Percentiles rank a stretch among this genome's conserved stretches.
Evolutionary conservation across 257 asterid genomes (phyloP).

Genomic region (Gentiana dahurica): DNA sequence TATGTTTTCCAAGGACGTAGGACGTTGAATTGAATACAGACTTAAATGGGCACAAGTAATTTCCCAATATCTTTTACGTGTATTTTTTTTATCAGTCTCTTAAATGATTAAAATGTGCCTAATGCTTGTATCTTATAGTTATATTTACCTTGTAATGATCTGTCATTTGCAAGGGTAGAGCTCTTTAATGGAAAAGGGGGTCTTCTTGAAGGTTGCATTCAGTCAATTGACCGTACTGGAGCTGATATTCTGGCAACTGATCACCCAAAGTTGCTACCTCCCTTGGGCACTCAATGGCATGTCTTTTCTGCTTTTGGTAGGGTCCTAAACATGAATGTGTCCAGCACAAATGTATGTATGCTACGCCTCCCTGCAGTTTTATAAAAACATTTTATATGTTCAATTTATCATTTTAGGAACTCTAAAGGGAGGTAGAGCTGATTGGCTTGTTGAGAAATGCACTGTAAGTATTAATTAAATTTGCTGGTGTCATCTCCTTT

Average conservation of each 20-base stretch:
- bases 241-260: slow-evolving; percentile 60
- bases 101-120: background rate
- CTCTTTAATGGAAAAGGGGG: slow-evolving; percentile 93
- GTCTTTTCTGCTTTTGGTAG: slow-evolving; percentile 86
- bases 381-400: slow-evolving; percentile 1
- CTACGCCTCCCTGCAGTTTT: slow-evolving; percentile 1
- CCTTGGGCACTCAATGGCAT: slow-evolving; percentile 66
- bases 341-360: background rate
- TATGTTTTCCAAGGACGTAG: no score
- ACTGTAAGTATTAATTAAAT: slow-evolving; percentile 46
- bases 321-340: slow-evolving; percentile 11
- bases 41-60: no score
- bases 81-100: no score
- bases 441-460: slow-evolving; percentile 99
- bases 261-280: slow-evolving; percentile 40
- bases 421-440: slow-evolving; percentile 95
- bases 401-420: slow-evolving; percentile 41
- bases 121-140: background rate
- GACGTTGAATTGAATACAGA: no score
- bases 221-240: slow-evolving; percentile 58
- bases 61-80: no score
- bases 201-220: slow-evolving; percentile 74
- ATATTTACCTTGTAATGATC: slow-evolving; percentile 10
- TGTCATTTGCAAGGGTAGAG: slow-evolving; percentile 64
- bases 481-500: slow-evolving; percentile 12